Evolutionary conservation across 148 eudicot genomes (phyloP).

Genomic region (Bassia scoparia): DNA sequence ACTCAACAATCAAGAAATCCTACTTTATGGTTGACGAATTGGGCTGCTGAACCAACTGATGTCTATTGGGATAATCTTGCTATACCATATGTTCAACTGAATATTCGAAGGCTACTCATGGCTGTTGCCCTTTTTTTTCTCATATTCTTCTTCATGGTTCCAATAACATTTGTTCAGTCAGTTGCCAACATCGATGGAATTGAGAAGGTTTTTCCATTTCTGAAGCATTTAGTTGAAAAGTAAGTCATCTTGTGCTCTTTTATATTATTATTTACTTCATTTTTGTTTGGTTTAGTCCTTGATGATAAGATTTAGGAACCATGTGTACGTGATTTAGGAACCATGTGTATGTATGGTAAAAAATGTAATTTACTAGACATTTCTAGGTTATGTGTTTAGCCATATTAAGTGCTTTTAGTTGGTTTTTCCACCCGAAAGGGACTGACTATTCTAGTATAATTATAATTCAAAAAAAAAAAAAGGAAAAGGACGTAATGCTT

Average conservation of each 20-base stretch:
- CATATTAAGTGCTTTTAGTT: too few relatives aligned
- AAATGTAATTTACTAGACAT: too few relatives aligned
- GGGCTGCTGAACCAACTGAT: constrained; percentile 98
- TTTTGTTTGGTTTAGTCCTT: not conserved
- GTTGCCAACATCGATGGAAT: constrained; percentile 86
- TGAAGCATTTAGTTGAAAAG: constrained; percentile 52
- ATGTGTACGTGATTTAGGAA: too few relatives aligned
- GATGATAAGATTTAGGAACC: too few relatives aligned
- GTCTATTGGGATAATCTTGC: constrained; percentile 89
- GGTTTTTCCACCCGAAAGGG: too few relatives aligned
- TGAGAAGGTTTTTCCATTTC: constrained; percentile 76
- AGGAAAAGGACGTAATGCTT: too few relatives aligned
- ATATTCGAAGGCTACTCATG: constrained; percentile 63
- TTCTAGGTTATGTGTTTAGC: too few relatives aligned
- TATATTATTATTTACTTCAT: not conserved
- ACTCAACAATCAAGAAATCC: constrained; percentile 87
- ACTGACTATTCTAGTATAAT: too few relatives aligned
- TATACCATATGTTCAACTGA: constrained; percentile 78
- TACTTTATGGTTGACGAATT: constrained; percentile 83
- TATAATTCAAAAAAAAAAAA: too few relatives aligned
- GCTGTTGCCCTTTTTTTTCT: constrained; percentile 75
- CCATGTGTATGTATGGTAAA: too few relatives aligned
- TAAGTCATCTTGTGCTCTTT: constrained; percentile 37
- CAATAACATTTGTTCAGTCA: constrained; percentile 87
- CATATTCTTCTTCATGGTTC: constrained; percentile 89